Evolutionary conservation across 2,329 filamentous ascomycete species (phyloP), one percentile per base, ranked within the genome.

Genomic region (Aureobasidium uvarum): DNA sequence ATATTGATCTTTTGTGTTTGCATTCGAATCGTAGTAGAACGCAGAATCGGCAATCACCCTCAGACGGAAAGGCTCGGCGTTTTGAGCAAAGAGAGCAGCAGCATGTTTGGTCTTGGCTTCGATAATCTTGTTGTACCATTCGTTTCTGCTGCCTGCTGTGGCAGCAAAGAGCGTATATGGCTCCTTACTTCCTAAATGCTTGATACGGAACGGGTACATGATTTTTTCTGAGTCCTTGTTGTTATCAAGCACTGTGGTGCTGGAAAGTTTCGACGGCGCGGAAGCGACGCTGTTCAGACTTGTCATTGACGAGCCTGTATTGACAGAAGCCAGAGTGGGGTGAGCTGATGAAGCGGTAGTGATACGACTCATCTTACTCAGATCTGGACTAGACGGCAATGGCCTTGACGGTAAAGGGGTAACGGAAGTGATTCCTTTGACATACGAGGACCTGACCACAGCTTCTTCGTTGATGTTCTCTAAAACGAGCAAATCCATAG

Each of bases 101-200:
- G 95, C 95, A 75, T 99, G 93, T 66, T 89, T 88, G 7, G 92
- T 96, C 81, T 99, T 99, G 38, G 95, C 95, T 76, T 96, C 90
- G 52, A 96, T 89, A 71, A 99, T 96, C 77, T 92, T 96, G 69
- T 87, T 87, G 72, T 92, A 96, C 96, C 96, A 99, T 56, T 96
- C 91, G 68, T 87, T 83, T 66, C 95, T 85, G 71, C 88, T 89
- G 67, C 89, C 84, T 2, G 88, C 85, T 1, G 87, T 89, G 6
- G 89, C 85, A 0, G 94, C 93, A 75, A 96, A 98, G 1, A 99
- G 81, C 0, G 90, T 96, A 75, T 97, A 98, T 0, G 91, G 88
- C 70, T 96, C 93, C 68, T 96, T 91, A 18, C 43, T 38, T 14
- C 96, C 95, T 23, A 99, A 84, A 78, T 99, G 95, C 79, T 97